Conservation (phyloP, 306 rosid species). For the Pterocarpus santalinus region DNA sequence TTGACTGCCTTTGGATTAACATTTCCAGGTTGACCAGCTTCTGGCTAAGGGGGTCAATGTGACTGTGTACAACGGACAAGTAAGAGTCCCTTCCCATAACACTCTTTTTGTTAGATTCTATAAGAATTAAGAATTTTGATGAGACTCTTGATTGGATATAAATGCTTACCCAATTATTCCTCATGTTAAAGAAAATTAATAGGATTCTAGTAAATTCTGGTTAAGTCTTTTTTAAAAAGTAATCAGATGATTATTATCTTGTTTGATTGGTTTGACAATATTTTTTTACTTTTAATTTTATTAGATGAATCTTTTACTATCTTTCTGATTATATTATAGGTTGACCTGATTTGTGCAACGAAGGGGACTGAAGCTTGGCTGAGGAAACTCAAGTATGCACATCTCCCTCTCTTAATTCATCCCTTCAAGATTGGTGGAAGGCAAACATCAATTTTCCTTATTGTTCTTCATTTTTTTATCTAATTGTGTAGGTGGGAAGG, state of each 20-base stretch:
- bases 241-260: conserved; percentile 25
- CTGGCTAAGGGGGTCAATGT: conserved; percentile 85
- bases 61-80: conserved; percentile 91
- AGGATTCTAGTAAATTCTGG: too few species aligned
- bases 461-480: background rate
- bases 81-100: conserved; percentile 46
- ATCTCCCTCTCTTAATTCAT: background rate
- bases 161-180: background rate
- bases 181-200: background rate
- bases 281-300: conserved; percentile 17
- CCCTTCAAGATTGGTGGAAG: conserved; percentile 18
- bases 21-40: conserved; percentile 77
- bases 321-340: conserved; percentile 57
- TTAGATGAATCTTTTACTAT: background rate
- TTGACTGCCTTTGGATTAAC: conserved; percentile 19
- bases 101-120: background rate
- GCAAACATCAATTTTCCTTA: background rate
- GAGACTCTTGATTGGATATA: conserved; percentile 15
- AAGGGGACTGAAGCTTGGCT: conserved; percentile 94
- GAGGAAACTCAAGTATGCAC: conserved; percentile 73
- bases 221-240: background rate
- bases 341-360: conserved; percentile 90
- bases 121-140: conserved; percentile 18
- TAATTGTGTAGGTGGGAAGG: conserved; percentile 75
- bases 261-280: conserved; percentile 19